Base-by-base conservation (phyloP, 805 yeast species). In the Wickerhamiella hasegawae region DNA sequence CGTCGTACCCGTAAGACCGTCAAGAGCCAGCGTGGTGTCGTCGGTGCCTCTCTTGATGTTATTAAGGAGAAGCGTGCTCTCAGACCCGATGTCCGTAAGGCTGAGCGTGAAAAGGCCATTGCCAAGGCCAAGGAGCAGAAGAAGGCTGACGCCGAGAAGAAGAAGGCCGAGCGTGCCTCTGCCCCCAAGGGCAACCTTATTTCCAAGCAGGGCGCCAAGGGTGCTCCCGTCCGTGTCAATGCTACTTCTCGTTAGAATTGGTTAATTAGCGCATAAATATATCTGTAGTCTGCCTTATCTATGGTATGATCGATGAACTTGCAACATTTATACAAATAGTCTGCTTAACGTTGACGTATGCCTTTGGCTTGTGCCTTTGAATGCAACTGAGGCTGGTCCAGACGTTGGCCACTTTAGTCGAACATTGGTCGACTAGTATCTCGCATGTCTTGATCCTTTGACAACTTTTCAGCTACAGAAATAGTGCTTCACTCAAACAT, bases 11-110 rank as follows among this genome's bases (percentile, higher is more conserved):
- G 95, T 76, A 85, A 83, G 77, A 65, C 94, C 60, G 92, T 85
- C 68, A 90, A 90, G 80, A 75, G 80, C 68, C 96, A 85, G 73
- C 90, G 98, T 77, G 95, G 94, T 50, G 78, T 90, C 63, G 97
- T 87, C 53, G 98, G 99, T 76, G 98, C 97, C 63, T 82, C 98
- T 59, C 73, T 90, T 58, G 98, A 90, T 53, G 77, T 84, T 63
- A 90, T 90, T 73, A 87, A 82, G 71, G 94, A 87, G 75, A 83
- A 93, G 78, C 84, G 96, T 72, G 60, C 80, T 57, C 69, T 73
- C 64, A 83, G 84, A 71, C 95, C 98, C 65, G 92, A 85, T 67
- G 85, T 77, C 61, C 90, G 95, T 76, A 81, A 84, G 76, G 95
- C 94, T 57, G 77, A 83, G 64, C 92, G 96, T 74, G 90, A 82